Evolutionary conservation across 2,329 filamentous ascomycete species (phyloP).

Genomic region (Chaetomiaceae sp.): DNA sequence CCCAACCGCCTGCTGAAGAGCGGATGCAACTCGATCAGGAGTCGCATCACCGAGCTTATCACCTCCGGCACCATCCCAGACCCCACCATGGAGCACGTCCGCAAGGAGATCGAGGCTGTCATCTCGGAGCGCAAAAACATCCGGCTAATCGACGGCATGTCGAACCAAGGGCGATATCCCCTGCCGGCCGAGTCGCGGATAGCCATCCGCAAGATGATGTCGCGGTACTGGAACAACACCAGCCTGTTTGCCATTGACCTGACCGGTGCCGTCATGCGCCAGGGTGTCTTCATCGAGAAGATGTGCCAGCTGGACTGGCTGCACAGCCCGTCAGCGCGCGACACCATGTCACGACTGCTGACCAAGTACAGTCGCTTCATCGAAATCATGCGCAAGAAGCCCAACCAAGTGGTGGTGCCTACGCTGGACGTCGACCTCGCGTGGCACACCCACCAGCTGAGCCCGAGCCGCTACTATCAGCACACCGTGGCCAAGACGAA

Average conservation of each 20-base stretch:
- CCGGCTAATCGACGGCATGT: constrained; percentile 33
- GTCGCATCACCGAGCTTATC: constrained; percentile 36
- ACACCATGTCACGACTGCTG: constrained; percentile 60
- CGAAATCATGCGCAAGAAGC: constrained; percentile 46
- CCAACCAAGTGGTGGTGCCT: constrained; percentile 51
- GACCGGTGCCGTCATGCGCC: constrained; percentile 57
- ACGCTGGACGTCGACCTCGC: constrained; percentile 69
- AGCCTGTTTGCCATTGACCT: constrained; percentile 60
- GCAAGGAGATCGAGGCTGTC: constrained; percentile 41
- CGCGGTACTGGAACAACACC: constrained; percentile 63
- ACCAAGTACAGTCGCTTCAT: constrained; percentile 61
- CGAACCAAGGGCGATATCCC: constrained; percentile 17
- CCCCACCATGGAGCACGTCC: constrained; percentile 46
- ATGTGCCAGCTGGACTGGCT: constrained; percentile 73
- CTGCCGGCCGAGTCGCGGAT: constrained; percentile 28
- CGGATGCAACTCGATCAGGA: constrained; percentile 33
- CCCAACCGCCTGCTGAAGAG: constrained; percentile 52
- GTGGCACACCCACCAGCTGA: constrained; percentile 78
- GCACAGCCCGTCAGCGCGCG: constrained; percentile 57
- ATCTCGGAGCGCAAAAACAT: constrained; percentile 36
- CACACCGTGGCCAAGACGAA: constrained; percentile 43
- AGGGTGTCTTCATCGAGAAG: constrained; percentile 62
- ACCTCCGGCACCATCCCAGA: constrained; percentile 24
- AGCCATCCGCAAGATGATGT: constrained; percentile 61
- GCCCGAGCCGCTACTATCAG: constrained; percentile 54